Evolutionary conservation across 2,329 filamentous ascomycete species (phyloP), one percentile per base, ranked within the genome.

Genomic region (Calonectria fujianensis): DNA sequence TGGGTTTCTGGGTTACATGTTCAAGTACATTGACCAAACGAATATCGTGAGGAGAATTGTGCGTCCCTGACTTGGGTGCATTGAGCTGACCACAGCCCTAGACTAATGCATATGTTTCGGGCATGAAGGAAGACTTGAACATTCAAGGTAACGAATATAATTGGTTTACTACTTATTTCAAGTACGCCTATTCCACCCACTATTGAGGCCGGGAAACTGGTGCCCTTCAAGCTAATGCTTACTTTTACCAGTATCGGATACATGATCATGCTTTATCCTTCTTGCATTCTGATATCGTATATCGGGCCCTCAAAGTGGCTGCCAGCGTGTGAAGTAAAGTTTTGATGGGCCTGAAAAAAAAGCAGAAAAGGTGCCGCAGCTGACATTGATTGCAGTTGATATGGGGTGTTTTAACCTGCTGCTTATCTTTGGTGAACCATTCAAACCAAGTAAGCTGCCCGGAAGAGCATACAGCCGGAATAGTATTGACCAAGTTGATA

Each of bases 381-480:
- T 69, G 27, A 69, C 51, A 24, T 31, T 32, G 3, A 29, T 27
- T 18, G 20, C 29, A 57, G 66, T 18, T 69, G 2, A 69, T 69
- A 18, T 69, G 66, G 66, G 66, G 66, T 31, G 51, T 69, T 24
- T 59, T 69, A n/a, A 69, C 66, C 6, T 59, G 66, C 11, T 69
- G 66, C 20, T 18, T 69, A 24, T 69, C 66, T 3, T 32, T 69
- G 11, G 66, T 59, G 2, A n/a, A 35, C n/a, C 50, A 69, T 20
- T 27, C 66, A 29, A 41, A 69, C 35, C 66, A 69, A 37, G 66
- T 69, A 48, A 29, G n/a, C 14, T n/a, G 18, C 45, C 14, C 24
- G 11, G 3, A 61, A 39, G n/a, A n/a, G 20, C 31, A 13, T n/a
- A 24, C n/a, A 29, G 2, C 7, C 3, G 9, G n/a, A 20, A 8